These are phyloP conservation scores for Elongisporangium senticosum DNA, from an alignment of 352 stramenopile species.

Conservation along the genomic window DNA sequence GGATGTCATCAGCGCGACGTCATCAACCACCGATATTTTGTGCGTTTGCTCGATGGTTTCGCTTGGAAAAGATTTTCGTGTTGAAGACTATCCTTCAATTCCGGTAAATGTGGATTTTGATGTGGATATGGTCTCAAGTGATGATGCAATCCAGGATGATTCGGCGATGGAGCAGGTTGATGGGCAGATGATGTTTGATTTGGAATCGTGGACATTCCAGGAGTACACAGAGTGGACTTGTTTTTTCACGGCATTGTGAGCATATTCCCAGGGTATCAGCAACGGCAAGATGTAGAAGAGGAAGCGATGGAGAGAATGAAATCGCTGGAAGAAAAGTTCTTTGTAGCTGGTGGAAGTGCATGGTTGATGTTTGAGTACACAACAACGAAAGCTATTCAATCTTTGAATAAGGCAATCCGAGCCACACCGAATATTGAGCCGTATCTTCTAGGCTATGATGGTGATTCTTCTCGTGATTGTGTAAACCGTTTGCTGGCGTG, in stretches of 20 bases:
- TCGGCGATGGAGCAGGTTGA: not conserved
- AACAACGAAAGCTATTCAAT: not conserved
- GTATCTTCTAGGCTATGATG: not conserved
- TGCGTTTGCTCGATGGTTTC: conserved; percentile 14
- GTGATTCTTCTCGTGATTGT: not conserved
- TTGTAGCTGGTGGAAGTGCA: not conserved
- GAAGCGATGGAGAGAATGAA: not conserved
- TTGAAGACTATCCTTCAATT: conserved; percentile 2
- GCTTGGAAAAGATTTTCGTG: conserved; percentile 6
- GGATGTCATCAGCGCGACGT: conserved; percentile 11
- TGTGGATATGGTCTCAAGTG: not conserved
- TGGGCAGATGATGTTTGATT: not conserved
- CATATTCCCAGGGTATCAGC: no score
- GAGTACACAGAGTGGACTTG: no score
- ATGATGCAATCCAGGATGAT: conserved; percentile 3
- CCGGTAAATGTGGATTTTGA: conserved; percentile 1
- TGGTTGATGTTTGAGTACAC: not conserved
- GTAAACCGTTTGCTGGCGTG: conserved; percentile 8
- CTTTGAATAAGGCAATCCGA: not conserved
- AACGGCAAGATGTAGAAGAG: not conserved
- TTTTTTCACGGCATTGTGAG: not conserved
- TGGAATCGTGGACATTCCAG: no score
- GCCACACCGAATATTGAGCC: not conserved
- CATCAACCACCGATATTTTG: conserved; percentile 11
- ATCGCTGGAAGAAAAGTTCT: not conserved